Conservation (phyloP, 2,329 filamentous ascomycete species). For the Parascedosporium putredinis region DNA sequence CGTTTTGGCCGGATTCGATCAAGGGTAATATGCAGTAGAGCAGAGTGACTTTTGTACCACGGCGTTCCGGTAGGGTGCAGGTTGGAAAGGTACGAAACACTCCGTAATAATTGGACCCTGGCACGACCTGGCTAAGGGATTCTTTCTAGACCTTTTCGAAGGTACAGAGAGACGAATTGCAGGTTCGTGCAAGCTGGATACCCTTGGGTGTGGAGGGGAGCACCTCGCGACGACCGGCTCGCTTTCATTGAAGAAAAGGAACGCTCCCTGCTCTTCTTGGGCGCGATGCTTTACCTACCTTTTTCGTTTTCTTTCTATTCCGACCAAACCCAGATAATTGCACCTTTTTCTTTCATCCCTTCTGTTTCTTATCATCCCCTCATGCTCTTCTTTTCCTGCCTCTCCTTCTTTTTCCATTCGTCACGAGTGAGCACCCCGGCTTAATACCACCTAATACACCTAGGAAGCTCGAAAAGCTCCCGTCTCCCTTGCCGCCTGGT, state of each 20-base stretch:
- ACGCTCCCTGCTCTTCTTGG: neutral
- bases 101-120: neutral
- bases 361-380: neutral
- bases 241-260: neutral
- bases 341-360: no score
- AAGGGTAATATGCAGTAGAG: no score
- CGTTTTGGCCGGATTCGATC: no score
- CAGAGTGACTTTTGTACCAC: neutral
- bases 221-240: neutral
- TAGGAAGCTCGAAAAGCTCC: neutral
- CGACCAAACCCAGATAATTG: no score
- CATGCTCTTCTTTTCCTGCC: neutral
- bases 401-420: no score
- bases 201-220: neutral
- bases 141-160: neutral
- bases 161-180: neutral
- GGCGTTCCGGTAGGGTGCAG: constrained; percentile 3
- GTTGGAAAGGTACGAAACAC: constrained; percentile 2
- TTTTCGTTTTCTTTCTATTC: no score
- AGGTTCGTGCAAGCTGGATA: neutral
- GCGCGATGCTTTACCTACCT: no score
- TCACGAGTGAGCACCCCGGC: no score
- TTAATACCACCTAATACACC: neutral
- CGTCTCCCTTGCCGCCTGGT: neutral
- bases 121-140: neutral